A percentile compares a stretch with the other conserved stretches of the same genome.
Evolutionary conservation across 2,329 filamentous ascomycete species (phyloP).

Genomic region (Reticulascus tulasneorum): DNA sequence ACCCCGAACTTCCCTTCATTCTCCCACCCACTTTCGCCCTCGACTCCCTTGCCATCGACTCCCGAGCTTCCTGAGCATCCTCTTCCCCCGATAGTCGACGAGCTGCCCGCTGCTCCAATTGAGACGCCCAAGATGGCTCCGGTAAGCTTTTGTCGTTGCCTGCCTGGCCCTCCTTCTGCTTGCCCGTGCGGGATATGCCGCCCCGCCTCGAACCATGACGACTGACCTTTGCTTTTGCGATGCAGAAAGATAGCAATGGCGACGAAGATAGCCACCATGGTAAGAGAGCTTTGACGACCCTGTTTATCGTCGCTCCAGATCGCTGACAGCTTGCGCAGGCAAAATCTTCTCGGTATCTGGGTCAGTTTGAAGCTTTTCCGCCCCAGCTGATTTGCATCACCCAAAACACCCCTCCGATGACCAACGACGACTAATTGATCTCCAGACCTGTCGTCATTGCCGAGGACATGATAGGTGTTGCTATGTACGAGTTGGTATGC

Average conservation of each 20-base stretch:
- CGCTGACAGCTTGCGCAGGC: conserved; percentile 32
- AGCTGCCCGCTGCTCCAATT: conserved; percentile 16
- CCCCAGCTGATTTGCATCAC: conserved; percentile 4
- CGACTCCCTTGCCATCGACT: conserved; percentile 26
- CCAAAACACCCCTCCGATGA: too few species aligned
- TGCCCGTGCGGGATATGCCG: conserved; percentile 7
- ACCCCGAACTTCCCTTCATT: conserved; percentile 23
- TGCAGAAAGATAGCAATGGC: conserved; percentile 29
- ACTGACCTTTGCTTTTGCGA: conserved; percentile 6
- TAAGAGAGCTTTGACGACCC: conserved; percentile 17
- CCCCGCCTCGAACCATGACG: conserved; percentile 7
- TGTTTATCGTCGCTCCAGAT: neutral
- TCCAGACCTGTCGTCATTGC: conserved; percentile 85
- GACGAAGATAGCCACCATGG: conserved; percentile 35
- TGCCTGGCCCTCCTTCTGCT: conserved; percentile 9
- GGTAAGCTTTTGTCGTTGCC: conserved; percentile 38
- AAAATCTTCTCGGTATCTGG: conserved; percentile 62
- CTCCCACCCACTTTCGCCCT: conserved; percentile 23
- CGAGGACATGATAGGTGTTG: conserved; percentile 97
- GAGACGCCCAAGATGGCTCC: conserved; percentile 49
- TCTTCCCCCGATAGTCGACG: conserved; percentile 8
- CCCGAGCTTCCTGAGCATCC: conserved; percentile 13
- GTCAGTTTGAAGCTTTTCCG: conserved; percentile 36
- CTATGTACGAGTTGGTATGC: conserved; percentile 97
- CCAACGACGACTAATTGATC: conserved; percentile 14